A percentile compares a stretch with the other conserved stretches of the same genome.
phyloP scores from a whole-genome alignment of 2,329 filamentous ascomycete genomes.

The Aureobasidium sp. region DNA sequence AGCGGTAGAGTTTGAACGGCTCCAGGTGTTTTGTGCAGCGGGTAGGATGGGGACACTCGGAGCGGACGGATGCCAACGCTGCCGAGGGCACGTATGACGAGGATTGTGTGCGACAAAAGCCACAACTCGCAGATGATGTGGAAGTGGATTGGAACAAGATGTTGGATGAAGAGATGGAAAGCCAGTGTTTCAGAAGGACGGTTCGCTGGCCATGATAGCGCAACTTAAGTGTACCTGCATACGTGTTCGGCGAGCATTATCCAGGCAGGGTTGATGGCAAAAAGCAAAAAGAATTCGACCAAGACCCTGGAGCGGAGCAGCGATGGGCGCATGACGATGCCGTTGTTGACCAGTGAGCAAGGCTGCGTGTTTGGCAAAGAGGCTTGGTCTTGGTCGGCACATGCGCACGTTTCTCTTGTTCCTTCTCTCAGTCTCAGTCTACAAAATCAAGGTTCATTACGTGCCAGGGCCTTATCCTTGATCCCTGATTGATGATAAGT shows the following conservation, averaged over 20 bases:
- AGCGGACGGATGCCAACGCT: not conserved
- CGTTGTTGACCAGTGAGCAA: not conserved
- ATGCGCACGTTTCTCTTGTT: not conserved
- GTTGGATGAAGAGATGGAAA: not conserved
- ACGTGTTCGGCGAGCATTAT: not conserved
- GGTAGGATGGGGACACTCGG: not conserved
- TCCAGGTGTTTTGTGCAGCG: not conserved
- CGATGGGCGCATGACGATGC: conserved; percentile 4
- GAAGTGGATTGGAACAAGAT: not conserved
- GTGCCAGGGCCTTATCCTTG: conserved; percentile 1
- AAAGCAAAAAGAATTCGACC: not conserved
- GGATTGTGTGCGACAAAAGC: not conserved
- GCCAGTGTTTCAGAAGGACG: conserved; percentile 6
- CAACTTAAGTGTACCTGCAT: not conserved
- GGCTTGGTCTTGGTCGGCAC: not conserved
- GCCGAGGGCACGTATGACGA: not conserved
- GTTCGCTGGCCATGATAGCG: not conserved
- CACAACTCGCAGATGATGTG: not conserved
- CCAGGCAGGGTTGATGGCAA: not conserved
- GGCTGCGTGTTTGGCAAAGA: not conserved
- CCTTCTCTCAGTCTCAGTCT: not conserved
- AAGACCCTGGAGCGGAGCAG: conserved; percentile 2
- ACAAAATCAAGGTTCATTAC: conserved; percentile 4
- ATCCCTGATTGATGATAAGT: not conserved
- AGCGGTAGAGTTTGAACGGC: conserved; percentile 3